phyloP scores from a whole-genome alignment of 2,329 filamentous ascomycete genomes.

The Calonectria montana region DNA sequence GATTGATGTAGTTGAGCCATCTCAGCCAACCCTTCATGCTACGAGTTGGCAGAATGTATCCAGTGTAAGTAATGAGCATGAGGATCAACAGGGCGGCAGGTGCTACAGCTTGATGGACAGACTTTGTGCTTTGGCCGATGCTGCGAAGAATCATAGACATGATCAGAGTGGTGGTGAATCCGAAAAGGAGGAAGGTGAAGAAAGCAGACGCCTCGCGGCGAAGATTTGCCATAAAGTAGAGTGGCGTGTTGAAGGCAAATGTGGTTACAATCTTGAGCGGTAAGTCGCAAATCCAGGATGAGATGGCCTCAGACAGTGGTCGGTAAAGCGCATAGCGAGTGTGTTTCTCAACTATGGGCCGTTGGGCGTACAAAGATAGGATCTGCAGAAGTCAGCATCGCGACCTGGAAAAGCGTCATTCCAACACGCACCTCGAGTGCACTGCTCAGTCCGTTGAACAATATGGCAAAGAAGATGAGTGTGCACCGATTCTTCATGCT shows the following conservation, averaged over 20 bases:
- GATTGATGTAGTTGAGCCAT: conserved; percentile 74
- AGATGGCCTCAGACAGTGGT: conserved; percentile 44
- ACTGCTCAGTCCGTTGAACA: conserved; percentile 60
- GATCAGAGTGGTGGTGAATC: conserved; percentile 49
- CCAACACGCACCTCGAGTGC: conserved; percentile 40
- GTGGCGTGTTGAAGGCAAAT: conserved; percentile 55
- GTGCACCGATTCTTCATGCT: conserved; percentile 58
- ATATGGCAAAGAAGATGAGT: conserved; percentile 61
- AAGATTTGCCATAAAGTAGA: conserved; percentile 62
- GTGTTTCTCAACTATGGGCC: conserved; percentile 50
- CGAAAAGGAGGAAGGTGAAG: conserved; percentile 58
- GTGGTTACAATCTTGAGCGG: conserved; percentile 53
- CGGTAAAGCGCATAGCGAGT: conserved; percentile 49
- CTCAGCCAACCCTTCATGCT: conserved; percentile 41
- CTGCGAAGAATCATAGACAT: conserved; percentile 58
- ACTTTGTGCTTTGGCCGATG: conserved; percentile 57
- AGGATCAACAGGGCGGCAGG: conserved; percentile 51
- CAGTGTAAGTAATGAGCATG: conserved; percentile 52
- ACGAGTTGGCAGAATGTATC: conserved; percentile 56
- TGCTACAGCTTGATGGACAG: conserved; percentile 57
- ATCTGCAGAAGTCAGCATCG: conserved; percentile 45
- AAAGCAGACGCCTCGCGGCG: conserved; percentile 56
- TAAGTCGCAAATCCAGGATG: conserved; percentile 51
- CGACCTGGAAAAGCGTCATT: too few species aligned
- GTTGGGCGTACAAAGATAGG: conserved; percentile 45